Percentiles rank a stretch among this genome's conserved stretches.
phyloP scores from a whole-genome alignment of 129 eudicot species.

The Escallonia rubra region DNA sequence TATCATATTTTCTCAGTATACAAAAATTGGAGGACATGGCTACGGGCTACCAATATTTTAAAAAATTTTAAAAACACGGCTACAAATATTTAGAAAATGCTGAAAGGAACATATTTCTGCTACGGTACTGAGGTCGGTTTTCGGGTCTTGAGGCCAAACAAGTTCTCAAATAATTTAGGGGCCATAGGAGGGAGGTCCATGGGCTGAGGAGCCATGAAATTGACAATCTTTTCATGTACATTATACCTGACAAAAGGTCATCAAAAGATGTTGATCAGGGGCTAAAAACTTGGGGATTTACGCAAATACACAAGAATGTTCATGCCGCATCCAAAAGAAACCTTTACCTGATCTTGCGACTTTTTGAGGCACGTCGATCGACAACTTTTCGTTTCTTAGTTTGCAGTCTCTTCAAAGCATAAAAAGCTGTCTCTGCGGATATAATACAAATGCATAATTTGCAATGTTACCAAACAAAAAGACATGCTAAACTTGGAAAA shows the following conservation, averaged over 20 bases:
- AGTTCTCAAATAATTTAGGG: slow-evolving; percentile 62
- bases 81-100: no score
- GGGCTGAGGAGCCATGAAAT: slow-evolving; percentile 88
- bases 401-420: slow-evolving; percentile 78
- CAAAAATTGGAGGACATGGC: no score
- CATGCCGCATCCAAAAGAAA: no score
- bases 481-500: no score
- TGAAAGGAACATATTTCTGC: not conserved
- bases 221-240: slow-evolving; percentile 81
- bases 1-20: no score
- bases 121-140: slow-evolving; percentile 23
- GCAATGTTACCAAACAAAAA: no score
- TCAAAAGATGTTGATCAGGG: not conserved
- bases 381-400: slow-evolving; percentile 82
- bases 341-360: slow-evolving; percentile 74
- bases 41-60: no score
- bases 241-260: slow-evolving; percentile 50
- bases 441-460: not conserved
- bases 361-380: slow-evolving; percentile 90
- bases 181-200: slow-evolving; percentile 70
- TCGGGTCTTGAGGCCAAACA: slow-evolving; percentile 58
- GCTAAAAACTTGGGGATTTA: no score
- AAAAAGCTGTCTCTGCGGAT: slow-evolving; percentile 65
- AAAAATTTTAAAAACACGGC: no score
- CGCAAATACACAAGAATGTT: no score